A percentile compares a stretch with the other conserved stretches of the same genome.
phyloP scores from a whole-genome alignment of 2,329 filamentous ascomycete species.

The Aspergillus ustus region DNA sequence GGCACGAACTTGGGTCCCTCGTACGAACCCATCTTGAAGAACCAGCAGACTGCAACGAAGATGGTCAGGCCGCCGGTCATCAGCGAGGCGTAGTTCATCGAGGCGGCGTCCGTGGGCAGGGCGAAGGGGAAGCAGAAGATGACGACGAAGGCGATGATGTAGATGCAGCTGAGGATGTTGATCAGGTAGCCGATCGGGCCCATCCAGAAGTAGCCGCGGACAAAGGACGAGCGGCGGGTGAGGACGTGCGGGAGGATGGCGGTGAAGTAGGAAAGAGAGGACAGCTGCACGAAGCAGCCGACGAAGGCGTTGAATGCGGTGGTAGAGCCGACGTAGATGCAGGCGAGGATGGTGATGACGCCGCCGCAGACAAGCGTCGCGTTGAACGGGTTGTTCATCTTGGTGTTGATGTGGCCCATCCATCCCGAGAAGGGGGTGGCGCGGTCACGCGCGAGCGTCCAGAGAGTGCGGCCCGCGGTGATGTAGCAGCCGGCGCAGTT shows the following conservation, averaged over 20 bases:
- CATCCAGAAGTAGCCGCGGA: constrained; percentile 59
- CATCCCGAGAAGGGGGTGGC: constrained; percentile 62
- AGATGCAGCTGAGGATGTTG: constrained; percentile 56
- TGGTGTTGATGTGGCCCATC: constrained; percentile 59
- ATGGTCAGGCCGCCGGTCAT: constrained; percentile 59
- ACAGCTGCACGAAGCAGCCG: constrained; percentile 63
- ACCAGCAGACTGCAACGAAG: constrained; percentile 54
- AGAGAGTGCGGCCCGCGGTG: constrained; percentile 65
- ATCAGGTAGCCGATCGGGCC: constrained; percentile 55
- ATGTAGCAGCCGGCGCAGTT: constrained; percentile 61
- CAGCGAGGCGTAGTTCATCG: constrained; percentile 61
- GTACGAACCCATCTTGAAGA: constrained; percentile 39
- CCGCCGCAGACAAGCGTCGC: constrained; percentile 61
- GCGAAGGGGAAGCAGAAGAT: constrained; percentile 64
- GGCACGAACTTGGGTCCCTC: constrained; percentile 43
- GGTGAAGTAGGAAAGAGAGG: constrained; percentile 58
- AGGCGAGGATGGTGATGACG: constrained; percentile 59
- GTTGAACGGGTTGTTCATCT: constrained; percentile 62
- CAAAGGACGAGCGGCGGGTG: constrained; percentile 57
- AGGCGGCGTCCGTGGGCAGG: constrained; percentile 49
- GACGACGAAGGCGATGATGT: constrained; percentile 61
- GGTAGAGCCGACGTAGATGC: constrained; percentile 59
- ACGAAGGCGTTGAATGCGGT: constrained; percentile 63
- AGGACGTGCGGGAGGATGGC: constrained; percentile 59
- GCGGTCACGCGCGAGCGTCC: constrained; percentile 62